phyloP scores from a whole-genome alignment of 140 eudicot genomes.

The Stevia rebaudiana region DNA sequence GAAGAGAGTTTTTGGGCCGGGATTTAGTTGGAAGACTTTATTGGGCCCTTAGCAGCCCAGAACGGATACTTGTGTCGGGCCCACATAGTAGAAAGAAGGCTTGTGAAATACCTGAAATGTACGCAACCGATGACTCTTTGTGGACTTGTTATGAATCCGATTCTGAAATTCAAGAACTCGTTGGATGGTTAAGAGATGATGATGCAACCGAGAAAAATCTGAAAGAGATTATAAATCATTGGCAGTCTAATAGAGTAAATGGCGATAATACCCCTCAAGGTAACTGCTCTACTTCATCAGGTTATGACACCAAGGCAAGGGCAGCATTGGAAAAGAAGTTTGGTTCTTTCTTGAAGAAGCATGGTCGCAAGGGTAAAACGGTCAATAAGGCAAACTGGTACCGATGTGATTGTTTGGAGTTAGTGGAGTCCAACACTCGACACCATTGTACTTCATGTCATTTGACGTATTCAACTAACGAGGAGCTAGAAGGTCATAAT shows the following conservation, averaged over 20 bases:
- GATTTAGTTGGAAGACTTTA: slow-evolving; percentile 74
- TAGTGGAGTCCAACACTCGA: slow-evolving; percentile 40
- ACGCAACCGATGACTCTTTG: slow-evolving; percentile 32
- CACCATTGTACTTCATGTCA: slow-evolving; percentile 69
- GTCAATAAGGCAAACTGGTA: slow-evolving; percentile 31
- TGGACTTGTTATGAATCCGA: slow-evolving; percentile 75
- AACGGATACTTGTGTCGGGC: slow-evolving; percentile 44
- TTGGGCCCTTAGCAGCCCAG: slow-evolving; percentile 56
- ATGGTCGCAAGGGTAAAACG: slow-evolving; percentile 25
- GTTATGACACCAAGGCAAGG: slow-evolving; percentile 49
- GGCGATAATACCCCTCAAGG: slow-evolving; percentile 21
- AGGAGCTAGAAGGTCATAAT: slow-evolving; percentile 49
- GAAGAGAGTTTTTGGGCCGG: slow-evolving; percentile 72
- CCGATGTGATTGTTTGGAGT: slow-evolving; percentile 76
- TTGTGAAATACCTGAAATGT: slow-evolving; percentile 27
- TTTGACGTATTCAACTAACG: slow-evolving; percentile 37
- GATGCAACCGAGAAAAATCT: slow-evolving; percentile 68
- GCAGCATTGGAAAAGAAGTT: slow-evolving; percentile 44
- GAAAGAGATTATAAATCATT: slow-evolving; percentile 55
- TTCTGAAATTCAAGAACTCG: slow-evolving; percentile 52
- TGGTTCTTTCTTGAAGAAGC: slow-evolving; percentile 40
- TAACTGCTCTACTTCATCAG: slow-evolving; percentile 19
- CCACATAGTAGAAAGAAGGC: slow-evolving; percentile 24
- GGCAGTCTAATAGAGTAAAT: slow-evolving; percentile 42
- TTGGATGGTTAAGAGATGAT: slow-evolving; percentile 58